Evolutionary conservation across 352 stramenopile genomes (phyloP).

Genomic region (Pythium plurisporium): DNA sequence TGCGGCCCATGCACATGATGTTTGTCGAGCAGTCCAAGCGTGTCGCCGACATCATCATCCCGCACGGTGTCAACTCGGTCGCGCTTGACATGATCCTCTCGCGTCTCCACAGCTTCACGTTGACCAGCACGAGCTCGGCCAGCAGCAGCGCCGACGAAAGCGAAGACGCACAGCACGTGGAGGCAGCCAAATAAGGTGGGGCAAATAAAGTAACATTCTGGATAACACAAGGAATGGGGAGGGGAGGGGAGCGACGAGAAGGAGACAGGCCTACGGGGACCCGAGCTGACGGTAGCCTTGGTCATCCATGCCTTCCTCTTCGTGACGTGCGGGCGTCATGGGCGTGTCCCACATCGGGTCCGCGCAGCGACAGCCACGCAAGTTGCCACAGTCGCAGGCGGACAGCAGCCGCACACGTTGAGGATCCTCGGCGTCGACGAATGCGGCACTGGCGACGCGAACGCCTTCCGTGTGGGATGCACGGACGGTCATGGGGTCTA

Average conservation of each 20-base stretch:
- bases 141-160: slow-evolving; percentile 46
- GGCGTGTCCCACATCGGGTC: slow-evolving; percentile 29
- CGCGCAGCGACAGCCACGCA: slow-evolving; percentile 26
- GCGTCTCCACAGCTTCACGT: slow-evolving; percentile 78
- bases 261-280: slow-evolving; percentile 5
- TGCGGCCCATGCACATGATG: slow-evolving; percentile 97
- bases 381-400: slow-evolving; percentile 28
- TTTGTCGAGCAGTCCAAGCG: slow-evolving; percentile 97
- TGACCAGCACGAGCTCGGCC: slow-evolving; percentile 34
- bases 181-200: slow-evolving; percentile 12
- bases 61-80: slow-evolving; percentile 90
- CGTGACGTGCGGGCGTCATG: background rate
- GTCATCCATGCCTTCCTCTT: slow-evolving; percentile 32
- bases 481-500: background rate
- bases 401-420: background rate
- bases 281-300: slow-evolving; percentile 34
- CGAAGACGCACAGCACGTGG: slow-evolving; percentile 21
- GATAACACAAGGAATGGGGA: no score
- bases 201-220: slow-evolving; percentile 8
- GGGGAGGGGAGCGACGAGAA: no score
- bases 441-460: background rate
- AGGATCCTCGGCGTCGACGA: background rate
- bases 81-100: slow-evolving; percentile 93
- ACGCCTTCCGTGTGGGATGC: background rate
- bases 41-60: slow-evolving; percentile 94